A percentile compares a stretch with the other conserved stretches of the same genome.
Conservation (phyloP, 345 rosid species). For the Gynandropsis gynandra region DNA sequence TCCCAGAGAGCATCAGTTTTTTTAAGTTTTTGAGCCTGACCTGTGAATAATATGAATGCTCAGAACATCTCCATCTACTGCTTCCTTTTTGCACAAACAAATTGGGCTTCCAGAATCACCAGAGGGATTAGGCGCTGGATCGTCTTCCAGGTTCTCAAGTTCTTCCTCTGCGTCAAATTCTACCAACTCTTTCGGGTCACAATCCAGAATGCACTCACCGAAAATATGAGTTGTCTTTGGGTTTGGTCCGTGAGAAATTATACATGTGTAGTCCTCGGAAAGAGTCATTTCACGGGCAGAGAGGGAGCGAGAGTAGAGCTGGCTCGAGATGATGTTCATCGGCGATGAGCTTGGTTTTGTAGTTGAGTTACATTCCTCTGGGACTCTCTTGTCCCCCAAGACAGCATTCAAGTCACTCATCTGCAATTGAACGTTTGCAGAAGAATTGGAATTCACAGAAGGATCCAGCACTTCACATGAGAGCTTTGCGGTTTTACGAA, state of each 20-base stretch:
- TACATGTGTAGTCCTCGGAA: conserved; percentile 71
- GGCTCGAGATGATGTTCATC: conserved; percentile 27
- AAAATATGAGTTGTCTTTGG: conserved; percentile 55
- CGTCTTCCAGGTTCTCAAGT: conserved; percentile 15
- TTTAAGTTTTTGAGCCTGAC: conserved; percentile 22
- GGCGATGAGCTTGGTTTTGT: conserved; percentile 39
- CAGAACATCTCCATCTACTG: conserved; percentile 24
- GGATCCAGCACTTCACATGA: conserved; percentile 5
- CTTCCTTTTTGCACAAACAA: conserved; percentile 34
- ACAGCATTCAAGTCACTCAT: conserved; percentile 2
- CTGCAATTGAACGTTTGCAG: conserved; percentile 16
- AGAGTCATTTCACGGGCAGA: conserved; percentile 45
- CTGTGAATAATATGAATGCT: conserved; percentile 32
- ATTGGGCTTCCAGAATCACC: conserved; percentile 30
- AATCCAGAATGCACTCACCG: conserved; percentile 48
- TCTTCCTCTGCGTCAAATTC: conserved; percentile 26
- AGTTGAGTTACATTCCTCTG: conserved; percentile 18
- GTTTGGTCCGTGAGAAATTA: conserved; percentile 60
- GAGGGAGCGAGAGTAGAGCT: conserved; percentile 30
- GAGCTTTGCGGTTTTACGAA: not conserved
- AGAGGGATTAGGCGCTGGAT: conserved; percentile 19
- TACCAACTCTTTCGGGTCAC: conserved; percentile 37
- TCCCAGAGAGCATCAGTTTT: conserved; percentile 3
- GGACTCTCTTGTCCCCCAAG: conserved; percentile 10
- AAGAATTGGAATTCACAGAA: conserved; percentile 32